Evolutionary conservation across 352 stramenopile genomes (phyloP).

Genomic region (Phytophthora boehmeriae): DNA sequence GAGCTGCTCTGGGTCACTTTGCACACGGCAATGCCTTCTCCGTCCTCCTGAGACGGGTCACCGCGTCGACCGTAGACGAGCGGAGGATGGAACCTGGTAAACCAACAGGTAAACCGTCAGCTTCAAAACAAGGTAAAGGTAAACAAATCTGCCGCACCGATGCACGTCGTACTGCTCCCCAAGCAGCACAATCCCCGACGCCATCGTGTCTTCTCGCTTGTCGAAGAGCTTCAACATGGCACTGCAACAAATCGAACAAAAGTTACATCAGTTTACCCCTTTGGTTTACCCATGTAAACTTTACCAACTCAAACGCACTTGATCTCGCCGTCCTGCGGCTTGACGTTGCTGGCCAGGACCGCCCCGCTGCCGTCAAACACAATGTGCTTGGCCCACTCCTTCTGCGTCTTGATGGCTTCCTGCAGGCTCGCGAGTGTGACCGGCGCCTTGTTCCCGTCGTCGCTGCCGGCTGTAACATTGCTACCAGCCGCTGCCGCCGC

Average conservation of each 20-base stretch:
- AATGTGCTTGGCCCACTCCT: conserved; percentile 71
- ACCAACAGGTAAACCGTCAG: conserved; percentile 2
- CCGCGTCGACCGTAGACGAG: conserved; percentile 78
- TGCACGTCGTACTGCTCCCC: conserved; percentile 87
- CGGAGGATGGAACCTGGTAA: conserved; percentile 69
- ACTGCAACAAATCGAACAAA: conserved; percentile 26
- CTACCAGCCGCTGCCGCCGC: neutral
- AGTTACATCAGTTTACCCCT: neutral
- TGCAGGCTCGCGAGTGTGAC: conserved; percentile 57
- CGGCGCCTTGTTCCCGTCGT: neutral
- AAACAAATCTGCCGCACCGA: conserved; percentile 39
- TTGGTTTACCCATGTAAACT: neutral
- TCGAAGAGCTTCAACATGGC: conserved; percentile 68
- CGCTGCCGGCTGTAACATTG: neutral
- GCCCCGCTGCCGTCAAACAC: conserved; percentile 64
- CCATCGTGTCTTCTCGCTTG: conserved; percentile 82
- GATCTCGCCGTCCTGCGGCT: conserved; percentile 69
- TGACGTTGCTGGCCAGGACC: conserved; percentile 58
- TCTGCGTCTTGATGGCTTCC: conserved; percentile 60
- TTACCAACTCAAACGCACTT: conserved; percentile 32
- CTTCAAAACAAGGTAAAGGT: conserved; percentile 6
- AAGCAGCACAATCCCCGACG: conserved; percentile 66
- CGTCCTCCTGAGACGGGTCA: conserved; percentile 64
- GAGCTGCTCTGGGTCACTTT: conserved; percentile 56
- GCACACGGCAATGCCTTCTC: conserved; percentile 76